Base-by-base conservation (phyloP, 129 eudicot species). In the Lactuca sativa region DNA sequence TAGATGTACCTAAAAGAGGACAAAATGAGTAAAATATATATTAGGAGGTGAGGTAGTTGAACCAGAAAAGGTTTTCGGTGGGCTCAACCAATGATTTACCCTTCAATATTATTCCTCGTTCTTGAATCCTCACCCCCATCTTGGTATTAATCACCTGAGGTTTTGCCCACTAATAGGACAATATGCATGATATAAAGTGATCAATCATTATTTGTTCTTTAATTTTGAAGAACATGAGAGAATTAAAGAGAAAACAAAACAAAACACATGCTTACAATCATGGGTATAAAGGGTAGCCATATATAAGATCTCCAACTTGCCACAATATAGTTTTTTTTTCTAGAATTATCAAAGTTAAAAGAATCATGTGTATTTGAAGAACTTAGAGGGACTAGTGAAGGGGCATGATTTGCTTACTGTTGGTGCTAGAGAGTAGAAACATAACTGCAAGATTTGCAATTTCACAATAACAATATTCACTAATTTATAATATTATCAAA, bases 261-360 rank as follows among this genome's bases (percentile, higher is more conserved):
- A 44, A 78, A 67, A 68, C n/a, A n/a, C 34, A 70, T 56, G 53
- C 85, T 82, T 71, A 87, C 90, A 18, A 87, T 58, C 21, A 87
- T 64, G 12, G 95, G 90, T 70, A 84, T 69, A 65, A 81, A 82
- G 25, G 95, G 80, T 54, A 87, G 71, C 90, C 87, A 84, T n/a
- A 84, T 54, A 56, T 79, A 76, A 18, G 86, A 76, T 53, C 49
- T 65, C 88, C 88, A 84, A 25, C 95, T 90, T 87, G 77, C 40
- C 62, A 64, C 13, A 62, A 78, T 51, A 67, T 14, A 18, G 48
- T 21, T 3, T 15, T 18, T 18, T 18, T 18, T 18, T 18, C 21
- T 18, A 18, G 21, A 13, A 9, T 56, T 3, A 32, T 59, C 6
- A 18, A 18, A 18, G 21, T 7, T 44, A 2, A 37, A 14, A 37